Base-by-base conservation (phyloP, 495 filamentous ascomycete species). In the Niebla homalea region DNA sequence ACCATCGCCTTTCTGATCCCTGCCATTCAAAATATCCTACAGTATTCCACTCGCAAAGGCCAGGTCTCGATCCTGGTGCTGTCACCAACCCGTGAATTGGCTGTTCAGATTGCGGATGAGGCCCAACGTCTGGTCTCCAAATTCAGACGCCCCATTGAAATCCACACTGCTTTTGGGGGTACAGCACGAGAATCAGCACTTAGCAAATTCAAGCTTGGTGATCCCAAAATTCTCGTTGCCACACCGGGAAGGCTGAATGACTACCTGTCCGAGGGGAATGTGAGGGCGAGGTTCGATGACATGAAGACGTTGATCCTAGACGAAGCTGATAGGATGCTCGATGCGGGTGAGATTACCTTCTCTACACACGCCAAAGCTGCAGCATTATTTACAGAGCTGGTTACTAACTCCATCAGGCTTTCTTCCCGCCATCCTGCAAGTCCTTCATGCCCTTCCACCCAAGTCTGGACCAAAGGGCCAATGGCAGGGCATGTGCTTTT, bases 1-100 rank as follows among this genome's bases (percentile, higher is more conserved):
- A 90, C 85, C 1, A 70, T 87, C 36, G 85, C 83, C 16, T 90
- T 90, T 65, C 67, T 90, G 20, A 64, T 89, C 0, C 85, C 85
- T n/a, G 71, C 79, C 8, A 63, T 89, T 49, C 83, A 90, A 60
- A 76, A 75, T 43, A 69, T 87, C 16, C 60, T 87, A 21, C 32
- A 47, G 11, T 43, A 58, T 0, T 56, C 58, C 14, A 20, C 47
- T 8, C 58, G 63, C 5, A 64, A 50, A 43, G 75, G 77, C 11
- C 64, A 73, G 50, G 71, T 83, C 40, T 77, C 76, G 32, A 71
- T 83, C 46, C 64, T 85, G 35, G 74, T 83, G 57, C 71, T 83
- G 25, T 77, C 79, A 7, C 80, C 81, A 15, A 83, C 80, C 0
- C 69, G 81, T 51, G 81, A 83, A 59, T 64, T 85, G 20, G 79